Percentiles rank a stretch among this genome's conserved stretches.
phyloP scores from a whole-genome alignment of 1,284 basidiomycete genomes.

The Ganoderma sinense region DNA sequence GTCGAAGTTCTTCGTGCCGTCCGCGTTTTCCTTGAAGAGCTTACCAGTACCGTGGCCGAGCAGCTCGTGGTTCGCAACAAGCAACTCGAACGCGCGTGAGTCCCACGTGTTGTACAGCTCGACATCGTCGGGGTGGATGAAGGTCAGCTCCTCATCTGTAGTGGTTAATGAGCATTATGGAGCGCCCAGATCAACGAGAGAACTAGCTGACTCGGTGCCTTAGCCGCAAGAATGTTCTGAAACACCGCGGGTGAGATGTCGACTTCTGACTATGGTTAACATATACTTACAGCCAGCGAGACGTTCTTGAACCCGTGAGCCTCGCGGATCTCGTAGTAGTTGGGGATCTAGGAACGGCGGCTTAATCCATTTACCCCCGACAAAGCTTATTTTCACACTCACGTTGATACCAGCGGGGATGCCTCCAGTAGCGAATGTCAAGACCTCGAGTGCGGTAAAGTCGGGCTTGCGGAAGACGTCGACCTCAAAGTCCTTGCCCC shows the following conservation, averaged over 20 bases:
- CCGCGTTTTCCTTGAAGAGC: constrained; percentile 75
- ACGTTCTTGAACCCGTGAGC: constrained; percentile 86
- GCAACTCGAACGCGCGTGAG: constrained; percentile 78
- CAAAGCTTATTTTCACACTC: constrained; percentile 29
- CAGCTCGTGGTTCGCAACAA: constrained; percentile 87
- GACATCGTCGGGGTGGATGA: constrained; percentile 78
- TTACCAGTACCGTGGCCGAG: constrained; percentile 85
- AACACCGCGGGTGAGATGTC: background rate
- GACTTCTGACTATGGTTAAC: background rate
- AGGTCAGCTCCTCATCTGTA: constrained; percentile 78
- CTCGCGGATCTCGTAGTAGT: constrained; percentile 85
- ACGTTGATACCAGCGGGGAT: constrained; percentile 88
- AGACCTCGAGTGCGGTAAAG: constrained; percentile 83
- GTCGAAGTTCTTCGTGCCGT: constrained; percentile 84
- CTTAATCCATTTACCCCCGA: background rate
- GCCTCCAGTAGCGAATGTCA: constrained; percentile 83
- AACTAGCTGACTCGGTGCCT: constrained; percentile 70
- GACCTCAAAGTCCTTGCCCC: constrained; percentile 86
- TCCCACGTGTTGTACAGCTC: constrained; percentile 82
- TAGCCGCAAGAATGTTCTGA: constrained; percentile 83
- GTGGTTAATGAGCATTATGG: background rate
- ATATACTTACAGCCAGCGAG: constrained; percentile 65
- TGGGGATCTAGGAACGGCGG: constrained; percentile 44
- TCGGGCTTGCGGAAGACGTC: constrained; percentile 86
- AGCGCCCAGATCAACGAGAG: background rate